Percentiles rank a stretch among this genome's conserved stretches.
Conservation (phyloP, 2,329 filamentous ascomycete genomes). For the Sodiomyces alkalinus region DNA sequence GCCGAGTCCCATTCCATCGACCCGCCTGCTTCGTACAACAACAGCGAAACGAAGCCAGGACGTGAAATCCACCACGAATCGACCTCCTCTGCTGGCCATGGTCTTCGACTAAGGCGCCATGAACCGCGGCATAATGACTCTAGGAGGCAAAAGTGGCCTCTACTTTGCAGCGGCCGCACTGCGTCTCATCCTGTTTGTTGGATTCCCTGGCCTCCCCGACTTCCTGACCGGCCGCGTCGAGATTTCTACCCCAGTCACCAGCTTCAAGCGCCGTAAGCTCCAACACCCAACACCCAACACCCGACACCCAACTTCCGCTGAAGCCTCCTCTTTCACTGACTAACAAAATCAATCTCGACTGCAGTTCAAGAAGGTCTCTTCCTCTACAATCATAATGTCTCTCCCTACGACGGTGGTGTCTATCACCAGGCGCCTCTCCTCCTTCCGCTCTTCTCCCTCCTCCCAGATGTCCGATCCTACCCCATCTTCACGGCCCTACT, state of each 20-base stretch:
- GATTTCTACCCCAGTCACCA: conserved; percentile 90
- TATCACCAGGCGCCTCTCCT: conserved; percentile 74
- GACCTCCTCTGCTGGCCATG: no score
- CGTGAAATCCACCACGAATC: no score
- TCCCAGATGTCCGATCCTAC: conserved; percentile 53
- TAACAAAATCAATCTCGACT: no score
- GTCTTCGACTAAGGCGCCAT: no score
- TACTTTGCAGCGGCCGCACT: conserved; percentile 64
- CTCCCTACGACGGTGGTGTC: conserved; percentile 88
- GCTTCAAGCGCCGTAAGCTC: conserved; percentile 83
- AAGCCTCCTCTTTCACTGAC: conserved; percentile 1
- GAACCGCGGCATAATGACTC: conserved; percentile 17
- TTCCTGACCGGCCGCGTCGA: conserved; percentile 84
- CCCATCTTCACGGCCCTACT: conserved; percentile 66
- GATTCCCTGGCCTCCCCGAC: conserved; percentile 72
- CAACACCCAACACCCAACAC: no score
- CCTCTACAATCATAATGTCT: conserved; percentile 90
- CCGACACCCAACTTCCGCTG: background rate
- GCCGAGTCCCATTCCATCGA: no score
- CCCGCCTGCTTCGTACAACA: no score
- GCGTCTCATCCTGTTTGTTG: conserved; percentile 62
- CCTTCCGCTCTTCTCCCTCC: conserved; percentile 76
- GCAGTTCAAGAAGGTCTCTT: conserved; percentile 92
- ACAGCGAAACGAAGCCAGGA: no score
- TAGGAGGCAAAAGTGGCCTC: conserved; percentile 34